Evolutionary conservation across 1,139 yeast species (phyloP).

Genomic region (Blastobotrys niveus): DNA sequence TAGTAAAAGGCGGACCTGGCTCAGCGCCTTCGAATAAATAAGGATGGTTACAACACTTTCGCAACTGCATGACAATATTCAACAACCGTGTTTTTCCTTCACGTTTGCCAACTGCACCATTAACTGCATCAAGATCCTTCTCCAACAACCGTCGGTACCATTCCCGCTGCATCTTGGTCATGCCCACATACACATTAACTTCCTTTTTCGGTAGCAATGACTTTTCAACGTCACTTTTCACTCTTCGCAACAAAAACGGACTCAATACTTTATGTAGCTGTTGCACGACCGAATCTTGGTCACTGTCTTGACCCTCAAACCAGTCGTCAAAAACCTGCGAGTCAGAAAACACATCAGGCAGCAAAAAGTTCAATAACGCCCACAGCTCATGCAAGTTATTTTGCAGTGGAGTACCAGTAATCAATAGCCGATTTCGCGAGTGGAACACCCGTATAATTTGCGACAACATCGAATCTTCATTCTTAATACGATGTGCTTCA

Average conservation of each 20-base stretch:
- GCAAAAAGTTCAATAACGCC: constrained; percentile 83
- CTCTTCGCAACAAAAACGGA: constrained; percentile 84
- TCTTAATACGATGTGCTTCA: constrained; percentile 95
- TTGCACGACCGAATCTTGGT: constrained; percentile 63
- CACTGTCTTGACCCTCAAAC: constrained; percentile 52
- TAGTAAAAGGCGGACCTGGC: constrained; percentile 97
- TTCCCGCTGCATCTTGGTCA: constrained; percentile 89
- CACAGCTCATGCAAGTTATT: constrained; percentile 92
- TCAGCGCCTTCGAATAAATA: constrained; percentile 97
- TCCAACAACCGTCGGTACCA: constrained; percentile 89
- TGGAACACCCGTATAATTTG: constrained; percentile 85
- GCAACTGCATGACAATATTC: constrained; percentile 92
- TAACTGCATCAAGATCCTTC: constrained; percentile 94
- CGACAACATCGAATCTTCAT: constrained; percentile 85
- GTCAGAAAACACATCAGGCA: constrained; percentile 96
- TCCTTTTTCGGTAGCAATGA: constrained; percentile 87
- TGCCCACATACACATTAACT: constrained; percentile 82
- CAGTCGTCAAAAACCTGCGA: constrained; percentile 89
- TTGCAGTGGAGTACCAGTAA: constrained; percentile 95
- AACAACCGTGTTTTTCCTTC: constrained; percentile 89
- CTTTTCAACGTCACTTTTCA: constrained; percentile 89
- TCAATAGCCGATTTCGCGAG: constrained; percentile 75
- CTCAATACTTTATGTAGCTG: constrained; percentile 86
- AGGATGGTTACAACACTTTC: constrained; percentile 97
- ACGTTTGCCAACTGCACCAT: constrained; percentile 83